phyloP scores from a whole-genome alignment of 352 stramenopile species.

The Phytophthora megakarya region DNA sequence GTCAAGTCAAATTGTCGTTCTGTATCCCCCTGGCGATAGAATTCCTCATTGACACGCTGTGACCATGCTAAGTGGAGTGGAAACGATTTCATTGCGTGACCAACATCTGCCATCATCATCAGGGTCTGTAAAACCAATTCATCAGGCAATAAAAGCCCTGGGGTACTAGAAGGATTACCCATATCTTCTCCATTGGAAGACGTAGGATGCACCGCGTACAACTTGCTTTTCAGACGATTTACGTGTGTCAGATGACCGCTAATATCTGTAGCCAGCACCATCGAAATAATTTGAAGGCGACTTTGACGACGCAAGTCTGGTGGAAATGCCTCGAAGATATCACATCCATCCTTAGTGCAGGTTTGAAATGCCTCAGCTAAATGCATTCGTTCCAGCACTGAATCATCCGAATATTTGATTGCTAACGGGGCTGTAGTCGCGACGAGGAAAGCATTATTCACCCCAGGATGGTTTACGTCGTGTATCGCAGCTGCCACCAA shows the following conservation, averaged over 20 bases:
- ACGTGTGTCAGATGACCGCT: constrained; percentile 78
- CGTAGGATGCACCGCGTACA: constrained; percentile 49
- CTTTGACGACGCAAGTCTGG: constrained; percentile 55
- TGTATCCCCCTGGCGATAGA: constrained; percentile 68
- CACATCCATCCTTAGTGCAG: constrained; percentile 66
- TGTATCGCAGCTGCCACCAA: constrained; percentile 91
- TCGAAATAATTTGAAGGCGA: constrained; percentile 76
- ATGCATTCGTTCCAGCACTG: constrained; percentile 89
- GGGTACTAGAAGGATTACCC: constrained; percentile 5
- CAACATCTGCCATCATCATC: constrained; percentile 81
- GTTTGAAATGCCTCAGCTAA: constrained; percentile 71
- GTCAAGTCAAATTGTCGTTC: constrained; percentile 60
- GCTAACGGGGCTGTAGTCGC: constrained; percentile 83
- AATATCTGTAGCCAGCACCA: constrained; percentile 86
- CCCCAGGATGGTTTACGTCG: constrained; percentile 92
- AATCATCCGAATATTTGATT: constrained; percentile 93
- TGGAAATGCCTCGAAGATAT: constrained; percentile 70
- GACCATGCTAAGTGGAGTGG: constrained; percentile 62
- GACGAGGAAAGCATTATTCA: constrained; percentile 92
- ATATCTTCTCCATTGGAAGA: constrained; percentile 19
- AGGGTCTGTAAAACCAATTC: constrained; percentile 68
- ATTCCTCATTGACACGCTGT: constrained; percentile 67
- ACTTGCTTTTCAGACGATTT: constrained; percentile 77
- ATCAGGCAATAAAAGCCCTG: constrained; percentile 31
- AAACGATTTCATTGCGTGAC: constrained; percentile 71